Base-by-base conservation (phyloP, 2,329 filamentous ascomycete species). In the Myriosclerotinia duriaeana region DNA sequence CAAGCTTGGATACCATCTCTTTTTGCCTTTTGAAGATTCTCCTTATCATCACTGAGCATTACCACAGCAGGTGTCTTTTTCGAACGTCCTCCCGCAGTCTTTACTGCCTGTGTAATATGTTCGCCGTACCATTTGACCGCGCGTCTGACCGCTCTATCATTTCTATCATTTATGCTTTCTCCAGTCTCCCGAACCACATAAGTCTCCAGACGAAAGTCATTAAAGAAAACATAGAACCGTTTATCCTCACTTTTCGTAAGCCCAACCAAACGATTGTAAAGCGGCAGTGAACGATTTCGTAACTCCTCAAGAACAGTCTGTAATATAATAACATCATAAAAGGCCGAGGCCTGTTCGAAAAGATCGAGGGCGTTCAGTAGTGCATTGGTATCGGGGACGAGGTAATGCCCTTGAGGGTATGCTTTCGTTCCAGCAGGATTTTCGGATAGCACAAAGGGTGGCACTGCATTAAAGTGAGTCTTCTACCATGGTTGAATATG, bases 191-290 rank as follows among this genome's bases (percentile, higher is more conserved):
- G 85, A 38, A 85, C 80, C 58, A 97, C 86, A 75, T 97, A 91
- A 0, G 95, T 99, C 78, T 99, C 96, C 50, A 93, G 82, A 62
- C 94, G 87, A 76, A 99, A 99, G 74, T 99, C 95, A 78, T 99
- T 99, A 85, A 98, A 98, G 78, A 99, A 99, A 63, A 99, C 92
- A 76, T 98, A 97, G 77, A 97, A 98, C 65, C 94, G 88, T 82
- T 99, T 99, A 71, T 96, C 93, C 74, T 97, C 93, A 75, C 94
- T 97, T 79, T 94, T 96, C 50, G 93, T 96, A 70, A 99, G 82
- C 30, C 90, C 88, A 71, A 98, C 87, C 60, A 99, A 82, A 50
- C 95, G 91, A 78, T 97, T 97, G 81, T 98, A 99, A 48, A 99
- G 86, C 53, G 95, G 95, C 69, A 98, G 79, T 15, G 94, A 98